phyloP scores from a whole-genome alignment of 2,329 filamentous ascomycete species.

The Beauveria rudraprayagi region DNA sequence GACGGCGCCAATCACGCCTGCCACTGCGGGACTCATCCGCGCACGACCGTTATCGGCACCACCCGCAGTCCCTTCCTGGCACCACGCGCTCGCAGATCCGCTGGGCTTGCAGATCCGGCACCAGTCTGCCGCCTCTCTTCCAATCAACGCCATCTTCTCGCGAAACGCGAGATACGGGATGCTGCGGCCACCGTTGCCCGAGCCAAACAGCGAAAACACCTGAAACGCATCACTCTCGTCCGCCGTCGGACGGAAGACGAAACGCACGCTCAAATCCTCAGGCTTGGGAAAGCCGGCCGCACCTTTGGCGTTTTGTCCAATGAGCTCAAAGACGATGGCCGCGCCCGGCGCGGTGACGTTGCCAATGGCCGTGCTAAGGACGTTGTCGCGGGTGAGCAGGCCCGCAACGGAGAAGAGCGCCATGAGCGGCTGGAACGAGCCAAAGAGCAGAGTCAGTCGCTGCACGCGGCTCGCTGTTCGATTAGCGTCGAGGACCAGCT shows the following conservation, averaged over 20 bases:
- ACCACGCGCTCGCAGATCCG: constrained; percentile 28
- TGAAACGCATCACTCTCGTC: constrained; percentile 26
- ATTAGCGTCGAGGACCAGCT: constrained; percentile 35
- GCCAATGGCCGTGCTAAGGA: constrained; percentile 30
- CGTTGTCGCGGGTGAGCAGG: constrained; percentile 42
- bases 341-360: constrained; percentile 60
- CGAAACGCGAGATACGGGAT: constrained; percentile 34
- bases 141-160: constrained; percentile 27
- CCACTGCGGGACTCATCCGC: constrained; percentile 29
- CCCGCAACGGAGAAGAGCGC: constrained; percentile 44
- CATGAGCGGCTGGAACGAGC: constrained; percentile 46
- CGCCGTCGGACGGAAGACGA: constrained; percentile 46
- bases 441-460: constrained; percentile 42
- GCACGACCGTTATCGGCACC: background rate
- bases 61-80: constrained; percentile 16
- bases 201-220: constrained; percentile 33
- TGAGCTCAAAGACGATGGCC: constrained; percentile 65
- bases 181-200: constrained; percentile 22
- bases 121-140: constrained; percentile 31
- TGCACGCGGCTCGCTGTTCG: constrained; percentile 30
- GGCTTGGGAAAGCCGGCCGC: constrained; percentile 20
- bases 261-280: constrained; percentile 43
- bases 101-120: constrained; percentile 33
- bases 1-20: constrained; percentile 39
- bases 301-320: constrained; percentile 20